A percentile compares a stretch with the other conserved stretches of the same genome.
Evolutionary conservation across 73 alveolate species (phyloP).

Genomic region (Stentor coeruleus): DNA sequence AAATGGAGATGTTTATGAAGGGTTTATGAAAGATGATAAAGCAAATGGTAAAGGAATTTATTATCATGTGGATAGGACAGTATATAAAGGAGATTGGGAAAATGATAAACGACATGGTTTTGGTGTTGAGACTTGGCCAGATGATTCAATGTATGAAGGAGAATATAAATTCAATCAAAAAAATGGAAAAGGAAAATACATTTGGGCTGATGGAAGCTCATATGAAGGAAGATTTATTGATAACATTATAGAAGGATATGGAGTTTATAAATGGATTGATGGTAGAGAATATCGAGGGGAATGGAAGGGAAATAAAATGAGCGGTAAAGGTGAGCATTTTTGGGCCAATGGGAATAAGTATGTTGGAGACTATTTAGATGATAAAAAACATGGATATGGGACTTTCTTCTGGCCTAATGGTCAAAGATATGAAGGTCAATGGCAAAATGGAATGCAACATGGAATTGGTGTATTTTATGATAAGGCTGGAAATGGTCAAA

Average conservation of each 20-base stretch:
- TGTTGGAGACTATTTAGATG: background rate
- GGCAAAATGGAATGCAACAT: constrained; percentile 6
- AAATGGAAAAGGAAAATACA: constrained; percentile 8
- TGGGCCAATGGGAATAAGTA: constrained; percentile 34
- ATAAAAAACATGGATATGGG: background rate
- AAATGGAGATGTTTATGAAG: constrained; percentile 17
- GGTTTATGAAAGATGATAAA: background rate
- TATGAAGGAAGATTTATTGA: constrained; percentile 34
- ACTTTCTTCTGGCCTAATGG: constrained; percentile 13
- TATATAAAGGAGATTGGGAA: background rate
- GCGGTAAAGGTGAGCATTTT: constrained; percentile 37
- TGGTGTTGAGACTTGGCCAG: background rate
- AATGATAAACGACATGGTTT: background rate
- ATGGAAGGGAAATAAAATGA: constrained; percentile 33
- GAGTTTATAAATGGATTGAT: constrained; percentile 35
- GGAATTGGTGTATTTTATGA: background rate
- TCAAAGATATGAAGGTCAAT: background rate
- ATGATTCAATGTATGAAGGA: constrained; percentile 14
- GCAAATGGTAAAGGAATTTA: background rate
- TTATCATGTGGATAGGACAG: background rate
- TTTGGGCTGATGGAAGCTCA: background rate
- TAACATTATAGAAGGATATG: constrained; percentile 42
- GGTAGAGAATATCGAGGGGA: constrained; percentile 39
- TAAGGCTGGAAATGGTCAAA: background rate
- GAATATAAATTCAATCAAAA: background rate